A percentile compares a stretch with the other conserved stretches of the same genome.
phyloP scores from a whole-genome alignment of 2,329 filamentous ascomycete genomes.

The Chrysoporthe austroafricana region DNA sequence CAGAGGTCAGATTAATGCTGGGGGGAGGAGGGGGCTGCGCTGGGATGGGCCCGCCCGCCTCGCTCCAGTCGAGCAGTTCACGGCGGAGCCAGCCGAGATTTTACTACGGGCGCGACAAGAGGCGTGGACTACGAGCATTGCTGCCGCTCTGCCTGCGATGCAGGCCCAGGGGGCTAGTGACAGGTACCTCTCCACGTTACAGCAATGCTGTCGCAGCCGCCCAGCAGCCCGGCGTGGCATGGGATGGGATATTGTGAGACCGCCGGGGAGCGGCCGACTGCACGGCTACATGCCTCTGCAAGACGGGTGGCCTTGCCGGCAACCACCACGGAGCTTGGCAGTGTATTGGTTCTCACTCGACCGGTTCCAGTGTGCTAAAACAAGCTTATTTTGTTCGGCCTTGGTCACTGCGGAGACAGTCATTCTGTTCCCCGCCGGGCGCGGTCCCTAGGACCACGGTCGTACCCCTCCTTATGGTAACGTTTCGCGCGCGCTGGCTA shows the following conservation, averaged over 20 bases:
- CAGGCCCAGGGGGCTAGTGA: slow-evolving; percentile 2
- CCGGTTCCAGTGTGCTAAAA: slow-evolving; percentile 12
- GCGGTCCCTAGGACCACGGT: background rate
- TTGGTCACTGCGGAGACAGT: slow-evolving; percentile 12
- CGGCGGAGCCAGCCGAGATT: slow-evolving; percentile 8
- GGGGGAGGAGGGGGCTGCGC: background rate
- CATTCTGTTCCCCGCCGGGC: background rate
- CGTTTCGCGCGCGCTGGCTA: background rate
- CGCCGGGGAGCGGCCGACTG: slow-evolving; percentile 1
- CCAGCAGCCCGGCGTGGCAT: slow-evolving; percentile 13
- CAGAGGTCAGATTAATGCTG: background rate
- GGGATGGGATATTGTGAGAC: background rate
- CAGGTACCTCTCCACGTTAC: slow-evolving; percentile 4
- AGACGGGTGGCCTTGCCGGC: background rate
- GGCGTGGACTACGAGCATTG: background rate
- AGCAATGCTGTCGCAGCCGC: slow-evolving; percentile 17
- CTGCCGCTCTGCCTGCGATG: background rate
- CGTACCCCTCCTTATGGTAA: background rate
- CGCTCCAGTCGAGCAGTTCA: slow-evolving; percentile 3
- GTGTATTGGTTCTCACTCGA: background rate
- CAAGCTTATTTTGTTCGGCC: slow-evolving; percentile 19
- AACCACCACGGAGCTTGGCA: background rate
- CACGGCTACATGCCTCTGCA: background rate
- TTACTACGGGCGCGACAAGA: background rate
- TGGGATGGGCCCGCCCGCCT: background rate